A percentile compares a stretch with the other conserved stretches of the same genome.
Evolutionary conservation across 1,139 yeast genomes (phyloP).

Genomic region (Williopsis jadinii): DNA sequence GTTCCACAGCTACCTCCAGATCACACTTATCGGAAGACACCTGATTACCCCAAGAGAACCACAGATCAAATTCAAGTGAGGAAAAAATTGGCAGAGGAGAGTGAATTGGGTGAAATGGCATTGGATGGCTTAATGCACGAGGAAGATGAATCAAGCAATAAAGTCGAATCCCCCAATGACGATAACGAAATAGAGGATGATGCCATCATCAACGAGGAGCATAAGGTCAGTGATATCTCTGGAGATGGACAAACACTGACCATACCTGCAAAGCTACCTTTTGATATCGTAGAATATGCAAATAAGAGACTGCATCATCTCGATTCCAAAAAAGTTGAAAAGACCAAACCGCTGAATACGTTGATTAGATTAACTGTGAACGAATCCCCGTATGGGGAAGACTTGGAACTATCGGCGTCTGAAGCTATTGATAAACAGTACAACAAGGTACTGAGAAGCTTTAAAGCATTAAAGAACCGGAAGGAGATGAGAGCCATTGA

Average conservation of each 20-base stretch:
- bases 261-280: constrained; percentile 22
- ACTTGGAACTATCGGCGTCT: no score
- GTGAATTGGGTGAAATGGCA: constrained; percentile 73
- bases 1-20: constrained; percentile 89
- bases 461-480: constrained; percentile 9
- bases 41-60: constrained; percentile 54
- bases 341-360: constrained; percentile 22
- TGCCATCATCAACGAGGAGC: not conserved
- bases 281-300: constrained; percentile 55
- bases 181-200: not conserved
- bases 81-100: constrained; percentile 69
- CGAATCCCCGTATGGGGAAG: constrained; percentile 9
- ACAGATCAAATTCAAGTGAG: constrained; percentile 69
- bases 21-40: constrained; percentile 78
- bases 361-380: constrained; percentile 3
- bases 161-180: no score
- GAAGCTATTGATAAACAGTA: constrained; percentile 12
- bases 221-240: not conserved
- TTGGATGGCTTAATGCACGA: constrained; percentile 30
- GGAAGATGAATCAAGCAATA: no score
- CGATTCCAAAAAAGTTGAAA: constrained; percentile 23
- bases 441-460: constrained; percentile 11
- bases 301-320: constrained; percentile 33
- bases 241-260: not conserved
- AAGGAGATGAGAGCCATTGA: constrained; percentile 12